Evolutionary conservation across 2,329 filamentous ascomycete species (phyloP).

Genomic region (Cladosporium sp.): DNA sequence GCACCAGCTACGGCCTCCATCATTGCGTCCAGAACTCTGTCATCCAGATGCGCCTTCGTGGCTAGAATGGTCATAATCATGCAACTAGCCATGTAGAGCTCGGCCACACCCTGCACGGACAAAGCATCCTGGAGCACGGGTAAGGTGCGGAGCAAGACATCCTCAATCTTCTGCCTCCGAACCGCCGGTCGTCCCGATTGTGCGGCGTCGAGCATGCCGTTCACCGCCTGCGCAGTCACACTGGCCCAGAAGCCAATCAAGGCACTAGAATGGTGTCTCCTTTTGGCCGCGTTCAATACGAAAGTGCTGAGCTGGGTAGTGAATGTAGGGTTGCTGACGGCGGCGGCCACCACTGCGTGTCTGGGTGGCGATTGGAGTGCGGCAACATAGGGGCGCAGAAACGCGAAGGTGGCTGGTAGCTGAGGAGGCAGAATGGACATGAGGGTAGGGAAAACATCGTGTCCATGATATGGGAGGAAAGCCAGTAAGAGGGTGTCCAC

Average conservation of each 20-base stretch:
- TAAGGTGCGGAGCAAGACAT: constrained; percentile 63
- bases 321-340: constrained; percentile 72
- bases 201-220: constrained; percentile 72
- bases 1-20: constrained; percentile 83
- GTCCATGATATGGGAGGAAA: constrained; percentile 88
- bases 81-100: constrained; percentile 81
- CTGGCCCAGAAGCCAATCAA: constrained; percentile 89
- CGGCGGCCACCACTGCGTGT: constrained; percentile 77
- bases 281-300: constrained; percentile 68
- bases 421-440: constrained; percentile 79
- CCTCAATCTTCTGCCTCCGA: constrained; percentile 76
- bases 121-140: constrained; percentile 74
- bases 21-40: constrained; percentile 74
- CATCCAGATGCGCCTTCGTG: constrained; percentile 73
- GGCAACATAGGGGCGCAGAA: constrained; percentile 80
- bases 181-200: constrained; percentile 72
- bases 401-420: constrained; percentile 72
- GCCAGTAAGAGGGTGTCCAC: constrained; percentile 72
- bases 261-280: constrained; percentile 69
- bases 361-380: constrained; percentile 73
- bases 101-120: constrained; percentile 68
- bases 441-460: constrained; percentile 78
- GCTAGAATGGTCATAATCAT: constrained; percentile 86
- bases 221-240: constrained; percentile 78
- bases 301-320: constrained; percentile 74